A percentile compares a stretch with the other conserved stretches of the same genome.
phyloP scores from a whole-genome alignment of 73 alveolate genomes.

The Effrenium voratum region DNA sequence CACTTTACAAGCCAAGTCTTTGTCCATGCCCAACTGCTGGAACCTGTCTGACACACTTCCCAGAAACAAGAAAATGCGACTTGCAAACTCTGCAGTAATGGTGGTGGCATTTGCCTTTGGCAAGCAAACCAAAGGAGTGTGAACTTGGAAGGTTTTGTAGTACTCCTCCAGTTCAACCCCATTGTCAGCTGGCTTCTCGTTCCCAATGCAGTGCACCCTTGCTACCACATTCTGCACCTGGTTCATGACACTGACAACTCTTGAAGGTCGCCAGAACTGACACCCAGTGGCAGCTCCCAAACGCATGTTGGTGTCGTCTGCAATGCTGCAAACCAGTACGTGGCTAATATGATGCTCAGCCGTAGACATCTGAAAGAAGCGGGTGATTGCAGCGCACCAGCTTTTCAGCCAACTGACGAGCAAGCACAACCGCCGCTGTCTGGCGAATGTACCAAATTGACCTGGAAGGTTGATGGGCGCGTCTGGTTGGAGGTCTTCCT shows the following conservation, averaged over 20 bases:
- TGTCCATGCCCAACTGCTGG: not conserved
- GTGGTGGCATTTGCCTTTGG: not conserved
- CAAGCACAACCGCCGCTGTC: too few relatives aligned
- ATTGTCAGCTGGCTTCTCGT: not conserved
- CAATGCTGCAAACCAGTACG: too few relatives aligned
- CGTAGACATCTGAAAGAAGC: too few relatives aligned
- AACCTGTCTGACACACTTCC: not conserved
- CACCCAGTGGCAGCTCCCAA: not conserved
- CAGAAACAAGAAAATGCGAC: not conserved
- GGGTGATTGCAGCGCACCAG: too few relatives aligned
- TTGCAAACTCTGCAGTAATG: not conserved
- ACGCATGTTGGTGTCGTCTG: not conserved
- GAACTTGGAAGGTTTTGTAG: not conserved
- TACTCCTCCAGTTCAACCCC: not conserved
- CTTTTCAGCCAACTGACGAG: too few relatives aligned
- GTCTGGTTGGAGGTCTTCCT: not conserved
- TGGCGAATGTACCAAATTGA: too few relatives aligned
- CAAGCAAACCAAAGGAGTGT: constrained; percentile 10
- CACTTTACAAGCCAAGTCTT: not conserved
- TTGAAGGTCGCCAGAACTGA: not conserved
- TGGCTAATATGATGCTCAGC: too few relatives aligned
- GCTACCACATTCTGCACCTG: not conserved
- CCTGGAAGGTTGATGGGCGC: not conserved
- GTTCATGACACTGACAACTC: constrained; percentile 1
- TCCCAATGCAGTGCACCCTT: too few relatives aligned